Evolutionary conservation across 75 land plant species (phyloP).

Genomic region (Chamaecyparis obtusa): DNA sequence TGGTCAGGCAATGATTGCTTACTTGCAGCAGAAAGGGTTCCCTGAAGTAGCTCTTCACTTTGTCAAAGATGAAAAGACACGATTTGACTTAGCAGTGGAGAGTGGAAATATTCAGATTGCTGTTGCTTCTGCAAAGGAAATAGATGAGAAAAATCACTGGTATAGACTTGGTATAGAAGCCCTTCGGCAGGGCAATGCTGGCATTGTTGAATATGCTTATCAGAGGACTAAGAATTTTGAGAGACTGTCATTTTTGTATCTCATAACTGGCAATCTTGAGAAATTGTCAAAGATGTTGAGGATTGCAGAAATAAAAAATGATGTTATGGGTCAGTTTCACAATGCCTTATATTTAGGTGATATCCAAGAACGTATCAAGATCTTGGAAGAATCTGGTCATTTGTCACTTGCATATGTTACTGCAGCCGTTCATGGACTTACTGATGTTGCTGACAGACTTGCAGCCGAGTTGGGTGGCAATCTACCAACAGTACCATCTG

Average conservation of each 20-base stretch:
- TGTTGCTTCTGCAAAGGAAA: constrained; percentile 69
- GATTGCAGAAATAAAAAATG: constrained; percentile 71
- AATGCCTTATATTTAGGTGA: constrained; percentile 68
- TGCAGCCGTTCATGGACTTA: constrained; percentile 61
- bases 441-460: constrained; percentile 51
- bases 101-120: constrained; percentile 57
- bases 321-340: constrained; percentile 73
- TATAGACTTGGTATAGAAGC: constrained; percentile 72
- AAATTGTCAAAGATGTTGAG: constrained; percentile 65
- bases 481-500: constrained; percentile 51
- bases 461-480: constrained; percentile 50
- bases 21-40: constrained; percentile 71
- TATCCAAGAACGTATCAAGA: constrained; percentile 45
- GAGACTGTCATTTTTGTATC: constrained; percentile 73
- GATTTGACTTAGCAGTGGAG: constrained; percentile 53
- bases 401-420: constrained; percentile 67
- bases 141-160: constrained; percentile 62
- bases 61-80: constrained; percentile 71
- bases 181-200: constrained; percentile 71
- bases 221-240: constrained; percentile 76
- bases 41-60: constrained; percentile 77
- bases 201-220: constrained; percentile 78
- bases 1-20: constrained; percentile 78
- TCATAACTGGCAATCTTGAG: constrained; percentile 57
- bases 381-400: constrained; percentile 52